Evolutionary conservation across 2,329 filamentous ascomycete species (phyloP), one percentile per base, ranked within the genome.

Genomic region (Zarea fungicola): DNA sequence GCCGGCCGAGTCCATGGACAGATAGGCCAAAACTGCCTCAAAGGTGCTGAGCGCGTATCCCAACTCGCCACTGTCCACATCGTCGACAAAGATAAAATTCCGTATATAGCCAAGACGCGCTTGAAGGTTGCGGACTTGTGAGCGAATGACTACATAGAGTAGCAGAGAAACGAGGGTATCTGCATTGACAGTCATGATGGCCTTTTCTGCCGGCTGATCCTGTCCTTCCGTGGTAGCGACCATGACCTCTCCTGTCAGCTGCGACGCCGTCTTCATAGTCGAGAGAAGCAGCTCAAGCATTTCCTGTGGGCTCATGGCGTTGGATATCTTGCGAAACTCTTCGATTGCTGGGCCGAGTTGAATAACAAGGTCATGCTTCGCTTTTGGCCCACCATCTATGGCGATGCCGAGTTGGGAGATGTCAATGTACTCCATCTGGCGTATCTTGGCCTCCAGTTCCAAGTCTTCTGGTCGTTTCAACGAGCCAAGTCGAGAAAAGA

Each of bases 61-160:
- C 74, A 95, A 85, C 68, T 99, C 93, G 42, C 93, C 93, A 53
- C 84, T 95, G 56, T 99, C 93, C 8, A 99, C 90, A 67, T 99
- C 93, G 58, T 97, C 93, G 43, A 96, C 91, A 66, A 96, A 99
- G 56, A 96, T 93, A 62, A 96, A 99, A 60, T 95, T 89, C 36
- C 92, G 87, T 77, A 97, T 96, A 64, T 97, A 99, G n/a, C 87
- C 76, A 40, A 99, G 72, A 18, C 92, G 81, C 3, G 93, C 90
- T 59, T 96, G 89, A 8, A 99, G 74, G 66, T 96, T 85, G 51
- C 87, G 83, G 22, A 95, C 83, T 52, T 93, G 87, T 10, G 92
- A 89, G 54, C 92, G 81, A 52, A 99, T 97, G 10, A 99, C 87
- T 14, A 99, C 90, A 53, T 95, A 84, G 18, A 99, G 75, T 13